phyloP scores from a whole-genome alignment of 2,329 filamentous ascomycete genomes.

The Penicillium paneum region DNA sequence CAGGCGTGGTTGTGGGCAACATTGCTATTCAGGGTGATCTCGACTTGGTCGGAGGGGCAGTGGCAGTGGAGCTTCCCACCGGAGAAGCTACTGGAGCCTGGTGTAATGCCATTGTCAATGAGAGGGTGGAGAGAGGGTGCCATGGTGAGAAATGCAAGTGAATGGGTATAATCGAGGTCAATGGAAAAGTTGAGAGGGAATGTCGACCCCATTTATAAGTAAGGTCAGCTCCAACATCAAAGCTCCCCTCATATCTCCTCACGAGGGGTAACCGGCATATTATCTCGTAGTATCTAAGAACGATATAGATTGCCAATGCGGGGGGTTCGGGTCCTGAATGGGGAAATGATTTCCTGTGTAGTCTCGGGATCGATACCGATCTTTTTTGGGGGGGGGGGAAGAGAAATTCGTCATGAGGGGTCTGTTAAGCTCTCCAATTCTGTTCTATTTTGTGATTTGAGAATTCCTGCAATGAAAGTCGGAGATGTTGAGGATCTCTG shows the following conservation, averaged over 20 bases:
- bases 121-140: constrained; percentile 56
- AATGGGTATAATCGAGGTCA: background rate
- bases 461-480: background rate
- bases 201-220: background rate
- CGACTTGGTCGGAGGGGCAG: constrained; percentile 55
- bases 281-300: background rate
- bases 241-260: background rate
- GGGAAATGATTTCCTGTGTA: constrained; percentile 1
- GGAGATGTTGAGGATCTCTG: background rate
- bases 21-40: constrained; percentile 57
- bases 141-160: constrained; percentile 15
- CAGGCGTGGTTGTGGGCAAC: constrained; percentile 68
- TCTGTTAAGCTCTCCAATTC: background rate
- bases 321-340: background rate
- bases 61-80: constrained; percentile 63
- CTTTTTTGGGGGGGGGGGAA: background rate
- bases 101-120: constrained; percentile 60
- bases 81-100: constrained; percentile 53
- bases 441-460: background rate
- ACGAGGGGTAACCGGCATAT: background rate
- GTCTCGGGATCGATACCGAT: background rate
- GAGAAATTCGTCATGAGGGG: background rate
- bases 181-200: background rate
- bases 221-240: background rate
- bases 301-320: background rate